phyloP scores from a whole-genome alignment of 2,329 filamentous ascomycete species.

The Fusarium algeriense region DNA sequence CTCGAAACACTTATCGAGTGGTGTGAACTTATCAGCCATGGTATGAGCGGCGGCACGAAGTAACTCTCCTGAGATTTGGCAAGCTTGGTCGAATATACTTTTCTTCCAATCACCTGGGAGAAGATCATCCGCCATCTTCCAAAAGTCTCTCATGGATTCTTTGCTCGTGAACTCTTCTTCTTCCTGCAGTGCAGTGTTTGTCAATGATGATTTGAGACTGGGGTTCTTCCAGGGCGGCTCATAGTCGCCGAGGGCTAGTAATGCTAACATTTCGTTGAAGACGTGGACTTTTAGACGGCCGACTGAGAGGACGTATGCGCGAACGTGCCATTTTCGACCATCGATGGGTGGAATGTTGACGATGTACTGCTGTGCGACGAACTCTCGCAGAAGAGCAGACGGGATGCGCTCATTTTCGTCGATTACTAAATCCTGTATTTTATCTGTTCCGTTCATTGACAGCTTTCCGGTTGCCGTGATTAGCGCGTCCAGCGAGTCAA shows the following conservation, averaged over 20 bases:
- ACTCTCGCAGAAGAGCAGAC: conserved; percentile 54
- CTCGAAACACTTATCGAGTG: conserved; percentile 54
- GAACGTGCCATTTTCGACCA: conserved; percentile 53
- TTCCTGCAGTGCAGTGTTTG: conserved; percentile 55
- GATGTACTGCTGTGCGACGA: conserved; percentile 56
- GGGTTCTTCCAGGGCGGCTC: conserved; percentile 54
- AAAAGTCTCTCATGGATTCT: conserved; percentile 54
- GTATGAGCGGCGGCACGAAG: conserved; percentile 53
- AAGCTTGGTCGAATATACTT: conserved; percentile 52
- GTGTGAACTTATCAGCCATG: conserved; percentile 56
- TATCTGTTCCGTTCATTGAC: conserved; percentile 3
- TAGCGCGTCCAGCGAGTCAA: conserved; percentile 49
- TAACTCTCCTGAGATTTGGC: conserved; percentile 50
- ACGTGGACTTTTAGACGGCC: conserved; percentile 55
- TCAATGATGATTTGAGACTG: conserved; percentile 51
- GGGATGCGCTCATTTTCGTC: conserved; percentile 52
- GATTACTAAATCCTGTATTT: conserved; percentile 42
- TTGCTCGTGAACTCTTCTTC: conserved; percentile 50
- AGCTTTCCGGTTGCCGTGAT: conserved; percentile 48
- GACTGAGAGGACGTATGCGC: conserved; percentile 53
- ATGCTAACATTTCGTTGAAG: conserved; percentile 53
- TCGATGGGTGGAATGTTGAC: conserved; percentile 49
- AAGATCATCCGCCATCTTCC: conserved; percentile 46
- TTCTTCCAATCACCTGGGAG: conserved; percentile 51
- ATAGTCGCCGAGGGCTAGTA: conserved; percentile 53